Percentiles rank a stretch among this genome's conserved stretches.
These are phyloP conservation scores for Punctularia strigosozonata DNA, from an alignment of 768 basidiomycete species.

Conservation along the genomic window DNA sequence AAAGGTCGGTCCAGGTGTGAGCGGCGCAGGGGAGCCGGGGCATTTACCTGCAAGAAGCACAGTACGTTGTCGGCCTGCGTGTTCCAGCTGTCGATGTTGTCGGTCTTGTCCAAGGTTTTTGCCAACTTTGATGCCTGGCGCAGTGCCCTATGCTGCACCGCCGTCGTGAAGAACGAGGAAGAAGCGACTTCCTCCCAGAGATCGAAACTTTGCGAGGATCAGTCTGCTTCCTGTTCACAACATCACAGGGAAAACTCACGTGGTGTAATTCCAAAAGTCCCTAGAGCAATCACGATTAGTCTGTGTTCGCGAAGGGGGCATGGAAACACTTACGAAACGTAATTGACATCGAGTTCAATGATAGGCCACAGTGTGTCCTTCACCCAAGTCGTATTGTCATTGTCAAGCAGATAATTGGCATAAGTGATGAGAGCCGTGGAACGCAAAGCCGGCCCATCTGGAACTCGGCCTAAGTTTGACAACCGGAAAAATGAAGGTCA, in stretches of 20 bases:
- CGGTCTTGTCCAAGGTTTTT: slow-evolving; percentile 36
- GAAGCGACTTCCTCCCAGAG: slow-evolving; percentile 67
- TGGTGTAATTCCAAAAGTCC: too few relatives aligned
- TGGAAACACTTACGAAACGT: too few relatives aligned
- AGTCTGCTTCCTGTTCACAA: slow-evolving; percentile 53
- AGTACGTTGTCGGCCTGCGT: slow-evolving; percentile 52
- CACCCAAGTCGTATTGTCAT: slow-evolving; percentile 39
- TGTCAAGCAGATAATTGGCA: slow-evolving; percentile 50
- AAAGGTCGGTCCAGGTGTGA: not conserved
- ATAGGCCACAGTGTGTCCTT: slow-evolving; percentile 53
- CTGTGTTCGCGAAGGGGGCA: too few relatives aligned
- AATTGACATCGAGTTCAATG: slow-evolving; percentile 64
- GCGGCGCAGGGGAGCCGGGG: too few relatives aligned
- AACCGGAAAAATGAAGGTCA: slow-evolving; percentile 1
- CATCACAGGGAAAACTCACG: too few relatives aligned
- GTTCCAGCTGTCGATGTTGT: slow-evolving; percentile 30
- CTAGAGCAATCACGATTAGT: too few relatives aligned
- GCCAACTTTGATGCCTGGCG: slow-evolving; percentile 60
- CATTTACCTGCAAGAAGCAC: slow-evolving; percentile 75
- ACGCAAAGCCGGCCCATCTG: slow-evolving; percentile 70
- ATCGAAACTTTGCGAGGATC: too few relatives aligned
- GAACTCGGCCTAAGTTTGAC: not conserved
- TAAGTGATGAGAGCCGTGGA: slow-evolving; percentile 59
- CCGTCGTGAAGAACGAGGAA: slow-evolving; percentile 73
- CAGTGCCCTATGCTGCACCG: slow-evolving; percentile 64